A percentile compares a stretch with the other conserved stretches of the same genome.
Evolutionary conservation across 192 early-diverging fungal species (phyloP).

Genomic region (Umbelopsis sp.): DNA sequence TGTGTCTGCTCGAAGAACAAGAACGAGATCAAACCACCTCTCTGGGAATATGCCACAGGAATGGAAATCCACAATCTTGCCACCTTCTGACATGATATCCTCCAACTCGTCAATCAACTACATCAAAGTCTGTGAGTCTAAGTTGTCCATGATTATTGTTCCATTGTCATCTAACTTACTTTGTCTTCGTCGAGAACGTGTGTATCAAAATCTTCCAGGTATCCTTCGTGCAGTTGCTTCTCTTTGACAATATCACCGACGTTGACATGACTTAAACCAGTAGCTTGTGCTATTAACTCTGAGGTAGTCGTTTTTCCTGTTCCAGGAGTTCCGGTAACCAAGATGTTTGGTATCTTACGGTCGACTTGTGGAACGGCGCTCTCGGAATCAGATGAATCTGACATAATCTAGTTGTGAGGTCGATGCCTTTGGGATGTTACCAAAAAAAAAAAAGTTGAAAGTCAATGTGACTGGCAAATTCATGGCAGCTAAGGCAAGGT

Average conservation of each 20-base stretch:
- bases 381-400: constrained; percentile 12
- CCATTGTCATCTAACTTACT: constrained; percentile 40
- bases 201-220: constrained; percentile 84
- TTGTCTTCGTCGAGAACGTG: constrained; percentile 93
- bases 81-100: constrained; percentile 74
- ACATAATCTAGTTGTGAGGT: not conserved
- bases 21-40: constrained; percentile 96
- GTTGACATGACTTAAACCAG: constrained; percentile 77
- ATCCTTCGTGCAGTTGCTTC: constrained; percentile 83
- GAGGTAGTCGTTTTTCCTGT: constrained; percentile 81
- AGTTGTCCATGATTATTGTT: not conserved
- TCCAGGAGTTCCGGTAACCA: constrained; percentile 86
- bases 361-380: not conserved
- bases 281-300: constrained; percentile 78
- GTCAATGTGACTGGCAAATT: not conserved
- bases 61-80: constrained; percentile 92
- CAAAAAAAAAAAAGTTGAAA: not conserved
- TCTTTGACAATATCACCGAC: constrained; percentile 89
- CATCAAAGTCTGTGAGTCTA: not conserved
- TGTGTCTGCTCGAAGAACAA: constrained; percentile 86
- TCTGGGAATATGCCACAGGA: constrained; percentile 96
- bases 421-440: no score
- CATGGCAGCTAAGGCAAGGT: no score
- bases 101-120: constrained; percentile 93
- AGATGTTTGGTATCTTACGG: constrained; percentile 67